A percentile compares a stretch with the other conserved stretches of the same genome.
These are phyloP conservation scores for Talaromyces sp. DNA, from an alignment of 2,329 filamentous ascomycete genomes.

Conservation along the genomic window DNA sequence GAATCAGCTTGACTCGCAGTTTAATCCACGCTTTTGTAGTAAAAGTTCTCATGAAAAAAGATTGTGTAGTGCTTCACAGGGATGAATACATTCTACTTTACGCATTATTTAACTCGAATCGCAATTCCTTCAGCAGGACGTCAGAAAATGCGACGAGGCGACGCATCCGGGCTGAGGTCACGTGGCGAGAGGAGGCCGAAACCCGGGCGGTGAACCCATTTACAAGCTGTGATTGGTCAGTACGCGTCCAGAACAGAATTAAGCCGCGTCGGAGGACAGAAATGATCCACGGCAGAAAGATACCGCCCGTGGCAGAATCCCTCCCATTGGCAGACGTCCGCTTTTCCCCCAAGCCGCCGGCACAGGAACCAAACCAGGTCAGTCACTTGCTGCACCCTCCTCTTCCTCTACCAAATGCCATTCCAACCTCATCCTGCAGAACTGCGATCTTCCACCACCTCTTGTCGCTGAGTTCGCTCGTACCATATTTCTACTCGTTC, in stretches of 20 bases:
- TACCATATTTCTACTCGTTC: not conserved
- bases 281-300: constrained; percentile 15
- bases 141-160: not conserved
- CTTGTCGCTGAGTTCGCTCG: constrained; percentile 5
- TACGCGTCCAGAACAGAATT: constrained; percentile 10
- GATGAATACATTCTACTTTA: not conserved
- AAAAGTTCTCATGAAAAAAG: not conserved
- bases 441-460: not conserved
- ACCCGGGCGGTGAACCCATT: constrained; percentile 5
- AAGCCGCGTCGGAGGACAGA: constrained; percentile 16
- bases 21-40: not conserved
- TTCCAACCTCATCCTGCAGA: constrained; percentile 4
- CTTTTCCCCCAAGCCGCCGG: constrained; percentile 16
- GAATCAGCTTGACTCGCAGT: not conserved
- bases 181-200: constrained; percentile 15
- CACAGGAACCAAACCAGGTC: constrained; percentile 16
- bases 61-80: too few species aligned
- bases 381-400: constrained; percentile 12
- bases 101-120: not conserved
- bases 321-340: constrained; percentile 7
- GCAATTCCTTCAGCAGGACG: not conserved
- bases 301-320: constrained; percentile 12
- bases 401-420: constrained; percentile 8
- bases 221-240: constrained; percentile 5
- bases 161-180: constrained; percentile 17